A percentile compares a stretch with the other conserved stretches of the same genome.
Conservation (phyloP, 805 yeast species). For the Nematodospora valgi region DNA sequence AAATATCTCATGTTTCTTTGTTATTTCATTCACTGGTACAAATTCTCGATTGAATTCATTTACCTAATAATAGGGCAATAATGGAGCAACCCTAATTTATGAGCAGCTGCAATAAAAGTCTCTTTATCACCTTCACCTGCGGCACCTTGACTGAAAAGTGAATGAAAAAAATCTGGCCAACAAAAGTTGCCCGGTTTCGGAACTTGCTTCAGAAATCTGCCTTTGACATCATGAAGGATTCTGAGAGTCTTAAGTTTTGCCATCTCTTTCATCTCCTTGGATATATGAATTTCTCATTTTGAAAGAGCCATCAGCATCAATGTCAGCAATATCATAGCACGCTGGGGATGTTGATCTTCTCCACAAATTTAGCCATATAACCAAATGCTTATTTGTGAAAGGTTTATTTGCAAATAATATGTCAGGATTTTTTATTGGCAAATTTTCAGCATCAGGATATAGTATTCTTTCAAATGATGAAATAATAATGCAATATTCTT, state of each 20-base stretch:
- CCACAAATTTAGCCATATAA: constrained; percentile 44
- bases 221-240: constrained; percentile 24
- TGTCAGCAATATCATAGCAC: constrained; percentile 32
- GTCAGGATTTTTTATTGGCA: constrained; percentile 36
- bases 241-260: constrained; percentile 6
- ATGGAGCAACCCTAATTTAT: constrained; percentile 31
- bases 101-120: constrained; percentile 41
- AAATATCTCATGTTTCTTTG: constrained; percentile 23
- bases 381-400: constrained; percentile 22
- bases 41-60: constrained; percentile 34
- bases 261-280: constrained; percentile 24
- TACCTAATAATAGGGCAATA: constrained; percentile 39
- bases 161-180: constrained; percentile 36
- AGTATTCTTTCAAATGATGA: constrained; percentile 34
- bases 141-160: constrained; percentile 38
- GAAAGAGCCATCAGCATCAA: constrained; percentile 18
- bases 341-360: constrained; percentile 36
- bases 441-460: constrained; percentile 39
- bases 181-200: constrained; percentile 39
- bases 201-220: constrained; percentile 33
- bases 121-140: constrained; percentile 45
- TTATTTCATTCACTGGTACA: constrained; percentile 24
- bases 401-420: constrained; percentile 31
- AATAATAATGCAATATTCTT: constrained; percentile 36
- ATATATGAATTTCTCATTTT: constrained; percentile 27